Evolutionary conservation across 2,329 filamentous ascomycete species (phyloP).

Genomic region (Alternaria consortialis): DNA sequence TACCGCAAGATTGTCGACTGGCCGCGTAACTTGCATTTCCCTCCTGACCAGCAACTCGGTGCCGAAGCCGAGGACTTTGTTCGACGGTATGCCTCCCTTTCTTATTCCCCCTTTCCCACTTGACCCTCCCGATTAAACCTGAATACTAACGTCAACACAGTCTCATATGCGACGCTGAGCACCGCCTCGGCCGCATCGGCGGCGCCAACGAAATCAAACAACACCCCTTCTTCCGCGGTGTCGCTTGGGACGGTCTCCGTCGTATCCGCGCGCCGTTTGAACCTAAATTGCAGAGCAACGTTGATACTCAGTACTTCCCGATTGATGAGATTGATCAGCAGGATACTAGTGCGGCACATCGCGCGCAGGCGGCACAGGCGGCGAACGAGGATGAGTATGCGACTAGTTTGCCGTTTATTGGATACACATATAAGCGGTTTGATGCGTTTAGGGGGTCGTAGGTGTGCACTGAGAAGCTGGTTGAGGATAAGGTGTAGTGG

Average conservation of each 20-base stretch:
- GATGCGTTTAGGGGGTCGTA: slow-evolving; percentile 65
- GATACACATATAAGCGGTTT: slow-evolving; percentile 98
- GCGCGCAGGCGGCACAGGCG: slow-evolving; percentile 80
- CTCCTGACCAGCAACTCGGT: slow-evolving; percentile 89
- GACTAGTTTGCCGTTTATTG: slow-evolving; percentile 94
- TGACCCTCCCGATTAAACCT: background rate
- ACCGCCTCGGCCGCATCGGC: slow-evolving; percentile 82
- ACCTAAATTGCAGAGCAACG: slow-evolving; percentile 88
- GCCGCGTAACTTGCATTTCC: slow-evolving; percentile 95
- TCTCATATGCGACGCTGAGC: slow-evolving; percentile 91
- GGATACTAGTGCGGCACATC: slow-evolving; percentile 86
- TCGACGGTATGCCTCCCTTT: slow-evolving; percentile 70
- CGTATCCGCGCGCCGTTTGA: slow-evolving; percentile 96
- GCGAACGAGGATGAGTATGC: slow-evolving; percentile 79
- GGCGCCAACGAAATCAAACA: slow-evolving; percentile 92
- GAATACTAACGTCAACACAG: slow-evolving; percentile 57
- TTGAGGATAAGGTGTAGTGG: too few species aligned
- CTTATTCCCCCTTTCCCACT: background rate
- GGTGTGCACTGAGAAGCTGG: background rate
- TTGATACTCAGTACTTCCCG: slow-evolving; percentile 98
- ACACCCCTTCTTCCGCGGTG: slow-evolving; percentile 95
- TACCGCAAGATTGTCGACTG: slow-evolving; percentile 99
- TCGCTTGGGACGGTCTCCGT: slow-evolving; percentile 92
- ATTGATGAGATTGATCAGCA: slow-evolving; percentile 98
- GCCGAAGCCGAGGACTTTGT: slow-evolving; percentile 92